phyloP scores from a whole-genome alignment of 2,329 filamentous ascomycete species.

The Phialocephala subalpina region DNA sequence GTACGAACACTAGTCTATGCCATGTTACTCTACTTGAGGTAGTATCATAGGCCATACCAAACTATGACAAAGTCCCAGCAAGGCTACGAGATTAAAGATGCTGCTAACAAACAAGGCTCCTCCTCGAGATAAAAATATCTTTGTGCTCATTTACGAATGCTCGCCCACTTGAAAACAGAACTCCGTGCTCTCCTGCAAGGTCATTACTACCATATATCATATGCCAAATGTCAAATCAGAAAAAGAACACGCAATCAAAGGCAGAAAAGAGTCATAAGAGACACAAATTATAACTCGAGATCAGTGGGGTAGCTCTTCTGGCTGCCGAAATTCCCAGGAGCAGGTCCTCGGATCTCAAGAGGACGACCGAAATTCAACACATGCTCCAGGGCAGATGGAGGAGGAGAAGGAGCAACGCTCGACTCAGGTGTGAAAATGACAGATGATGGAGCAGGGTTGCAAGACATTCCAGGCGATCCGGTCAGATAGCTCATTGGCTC shows the following conservation, averaged over 20 bases:
- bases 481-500: background rate
- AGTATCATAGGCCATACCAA: too few relatives aligned
- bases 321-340: background rate
- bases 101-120: too few relatives aligned
- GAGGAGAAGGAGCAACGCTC: background rate
- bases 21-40: too few relatives aligned
- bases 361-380: background rate
- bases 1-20: too few relatives aligned
- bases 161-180: background rate
- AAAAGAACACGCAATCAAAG: background rate
- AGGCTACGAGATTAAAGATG: too few relatives aligned
- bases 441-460: conserved; percentile 8
- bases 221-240: background rate
- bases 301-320: background rate
- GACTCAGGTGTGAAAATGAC: conserved; percentile 6
- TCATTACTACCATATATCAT: background rate
- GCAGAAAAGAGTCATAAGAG: background rate
- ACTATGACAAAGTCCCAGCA: too few relatives aligned
- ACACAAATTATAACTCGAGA: background rate
- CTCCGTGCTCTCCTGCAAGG: background rate
- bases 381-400: background rate
- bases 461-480: background rate
- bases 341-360: conserved; percentile 2
- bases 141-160: background rate
- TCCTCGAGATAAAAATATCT: too few relatives aligned